Evolutionary conservation across 331 rosid species (phyloP).

Genomic region (Cydonia oblonga): DNA sequence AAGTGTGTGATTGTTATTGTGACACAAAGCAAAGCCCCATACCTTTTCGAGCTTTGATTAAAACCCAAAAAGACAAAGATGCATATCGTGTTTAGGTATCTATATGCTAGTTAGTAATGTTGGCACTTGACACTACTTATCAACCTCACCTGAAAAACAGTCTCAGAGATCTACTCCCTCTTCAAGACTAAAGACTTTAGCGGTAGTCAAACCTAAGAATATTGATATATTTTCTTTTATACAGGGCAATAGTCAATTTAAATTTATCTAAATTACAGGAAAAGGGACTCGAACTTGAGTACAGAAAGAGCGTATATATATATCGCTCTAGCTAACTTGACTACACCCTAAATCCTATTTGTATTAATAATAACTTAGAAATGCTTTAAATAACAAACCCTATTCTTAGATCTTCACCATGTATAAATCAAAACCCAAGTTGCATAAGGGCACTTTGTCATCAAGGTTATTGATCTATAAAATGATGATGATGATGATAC

Average conservation of each 20-base stretch:
- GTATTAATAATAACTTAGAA: not conserved
- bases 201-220: not conserved
- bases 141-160: conserved; percentile 13
- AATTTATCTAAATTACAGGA: not conserved
- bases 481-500: not conserved
- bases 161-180: not conserved
- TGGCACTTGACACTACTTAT: conserved; percentile 6
- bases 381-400: not conserved
- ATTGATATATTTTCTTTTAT: not conserved
- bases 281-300: not conserved
- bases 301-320: too few species aligned
- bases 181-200: not conserved
- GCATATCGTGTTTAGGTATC: conserved; percentile 4
- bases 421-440: not conserved
- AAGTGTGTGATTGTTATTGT: conserved; percentile 30
- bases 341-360: not conserved
- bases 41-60: conserved; percentile 24
- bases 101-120: not conserved
- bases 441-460: not conserved
- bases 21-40: conserved; percentile 22
- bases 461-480: not conserved
- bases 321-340: not conserved
- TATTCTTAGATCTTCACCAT: not conserved
- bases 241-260: not conserved
- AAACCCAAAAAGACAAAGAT: conserved; percentile 17